A percentile compares a stretch with the other conserved stretches of the same genome.
Evolutionary conservation across 441 rosid species (phyloP).

Genomic region (Populus hybrid): DNA sequence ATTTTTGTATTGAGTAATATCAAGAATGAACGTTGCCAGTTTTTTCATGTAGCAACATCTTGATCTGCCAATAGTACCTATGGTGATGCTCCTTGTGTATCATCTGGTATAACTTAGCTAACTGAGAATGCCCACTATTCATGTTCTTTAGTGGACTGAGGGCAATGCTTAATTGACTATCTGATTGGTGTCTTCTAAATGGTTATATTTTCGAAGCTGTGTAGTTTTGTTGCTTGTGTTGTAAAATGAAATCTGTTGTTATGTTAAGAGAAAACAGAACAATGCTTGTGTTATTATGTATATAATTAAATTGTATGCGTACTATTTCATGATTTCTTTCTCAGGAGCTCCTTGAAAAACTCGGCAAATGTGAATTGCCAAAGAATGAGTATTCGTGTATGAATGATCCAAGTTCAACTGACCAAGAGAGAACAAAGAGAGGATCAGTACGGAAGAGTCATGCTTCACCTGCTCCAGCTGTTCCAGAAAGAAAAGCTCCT

Average conservation of each 20-base stretch:
- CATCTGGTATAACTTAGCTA: not conserved
- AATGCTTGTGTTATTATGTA: not conserved
- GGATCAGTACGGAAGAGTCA: constrained; percentile 39
- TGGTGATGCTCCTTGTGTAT: not conserved
- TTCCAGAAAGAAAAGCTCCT: constrained; percentile 44
- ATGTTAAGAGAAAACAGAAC: not conserved
- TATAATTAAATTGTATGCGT: constrained; percentile 7
- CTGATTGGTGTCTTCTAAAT: not conserved
- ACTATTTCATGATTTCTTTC: constrained; percentile 13
- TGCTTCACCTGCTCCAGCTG: constrained; percentile 29
- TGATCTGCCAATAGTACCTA: not conserved
- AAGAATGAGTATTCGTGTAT: constrained; percentile 70
- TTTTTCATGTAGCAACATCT: not conserved
- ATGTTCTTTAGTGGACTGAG: not conserved
- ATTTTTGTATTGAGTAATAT: not conserved
- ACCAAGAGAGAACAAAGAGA: constrained; percentile 34
- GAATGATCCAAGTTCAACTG: constrained; percentile 59
- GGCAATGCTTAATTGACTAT: not conserved
- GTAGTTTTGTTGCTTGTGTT: not conserved
- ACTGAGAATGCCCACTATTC: no score
- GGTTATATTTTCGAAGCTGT: not conserved
- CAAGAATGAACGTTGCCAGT: not conserved
- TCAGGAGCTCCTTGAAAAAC: constrained; percentile 81
- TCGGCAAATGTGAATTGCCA: constrained; percentile 66
- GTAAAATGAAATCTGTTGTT: not conserved